These are phyloP conservation scores for Paramyrothecium sp. DNA, from an alignment of 2,329 filamentous ascomycete species.

Conservation along the genomic window DNA sequence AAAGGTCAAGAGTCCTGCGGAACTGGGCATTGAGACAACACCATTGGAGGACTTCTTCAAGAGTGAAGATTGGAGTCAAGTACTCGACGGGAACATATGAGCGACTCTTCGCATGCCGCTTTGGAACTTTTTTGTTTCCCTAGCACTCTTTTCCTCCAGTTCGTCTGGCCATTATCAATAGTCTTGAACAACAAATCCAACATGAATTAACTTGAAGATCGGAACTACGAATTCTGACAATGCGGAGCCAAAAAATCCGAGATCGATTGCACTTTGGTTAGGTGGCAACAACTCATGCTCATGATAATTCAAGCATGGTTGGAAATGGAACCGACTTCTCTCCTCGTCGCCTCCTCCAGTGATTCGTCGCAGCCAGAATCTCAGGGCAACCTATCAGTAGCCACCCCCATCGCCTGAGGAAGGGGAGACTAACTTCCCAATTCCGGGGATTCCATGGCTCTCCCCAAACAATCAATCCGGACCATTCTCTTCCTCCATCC, in stretches of 20 bases:
- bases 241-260: no score
- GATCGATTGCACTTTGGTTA: no score
- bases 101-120: no score
- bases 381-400: conserved; percentile 33
- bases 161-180: no score
- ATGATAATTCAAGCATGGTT: no score
- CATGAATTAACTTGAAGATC: no score
- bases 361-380: conserved; percentile 31
- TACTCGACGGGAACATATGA: background rate
- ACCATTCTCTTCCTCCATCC: conserved; percentile 2
- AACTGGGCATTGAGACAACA: conserved; percentile 7
- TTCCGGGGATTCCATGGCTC: conserved; percentile 39
- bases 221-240: no score
- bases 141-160: no score
- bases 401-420: conserved; percentile 42
- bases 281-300: no score
- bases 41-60: conserved; percentile 10
- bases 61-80: conserved; percentile 9
- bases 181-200: no score
- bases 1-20: conserved; percentile 3
- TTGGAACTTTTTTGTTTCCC: no score
- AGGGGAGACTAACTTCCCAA: conserved; percentile 45
- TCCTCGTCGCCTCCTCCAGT: conserved; percentile 20
- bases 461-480: conserved; percentile 43
- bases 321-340: background rate